Evolutionary conservation across 2,329 filamentous ascomycete genomes (phyloP).

Genomic region (Lecanicillium sp.): DNA sequence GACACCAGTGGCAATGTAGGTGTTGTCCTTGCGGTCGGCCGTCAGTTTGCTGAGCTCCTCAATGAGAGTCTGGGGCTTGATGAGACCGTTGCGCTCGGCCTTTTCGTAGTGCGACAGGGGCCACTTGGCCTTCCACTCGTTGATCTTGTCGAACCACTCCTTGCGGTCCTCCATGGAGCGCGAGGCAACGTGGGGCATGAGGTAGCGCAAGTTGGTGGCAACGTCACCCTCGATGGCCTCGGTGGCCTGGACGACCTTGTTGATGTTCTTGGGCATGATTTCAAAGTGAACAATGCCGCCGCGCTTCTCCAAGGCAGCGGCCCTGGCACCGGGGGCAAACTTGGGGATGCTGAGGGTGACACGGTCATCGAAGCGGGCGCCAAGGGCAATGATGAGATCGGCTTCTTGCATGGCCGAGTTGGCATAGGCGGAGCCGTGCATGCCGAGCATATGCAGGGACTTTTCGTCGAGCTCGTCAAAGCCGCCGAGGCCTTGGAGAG

Average conservation of each 20-base stretch:
- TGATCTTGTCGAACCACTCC: slow-evolving; percentile 87
- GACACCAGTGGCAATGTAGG: slow-evolving; percentile 87
- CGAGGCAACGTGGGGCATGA: slow-evolving; percentile 64
- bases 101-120: slow-evolving; percentile 76
- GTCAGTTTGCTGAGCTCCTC: slow-evolving; percentile 84
- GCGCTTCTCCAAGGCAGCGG: slow-evolving; percentile 73
- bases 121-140: slow-evolving; percentile 85
- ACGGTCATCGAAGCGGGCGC: slow-evolving; percentile 92
- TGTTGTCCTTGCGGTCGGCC: slow-evolving; percentile 69
- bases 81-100: slow-evolving; percentile 65
- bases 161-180: slow-evolving; percentile 58
- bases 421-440: slow-evolving; percentile 95
- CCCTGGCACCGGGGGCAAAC: slow-evolving; percentile 83
- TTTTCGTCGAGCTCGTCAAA: slow-evolving; percentile 92
- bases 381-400: slow-evolving; percentile 90
- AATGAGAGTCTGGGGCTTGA: slow-evolving; percentile 92
- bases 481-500: slow-evolving; percentile 84
- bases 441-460: slow-evolving; percentile 95
- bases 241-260: slow-evolving; percentile 96
- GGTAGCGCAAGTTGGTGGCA: slow-evolving; percentile 63
- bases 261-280: slow-evolving; percentile 99
- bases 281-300: slow-evolving; percentile 97
- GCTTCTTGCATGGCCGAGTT: slow-evolving; percentile 98
- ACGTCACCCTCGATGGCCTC: slow-evolving; percentile 95
- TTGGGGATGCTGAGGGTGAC: slow-evolving; percentile 76